A percentile compares a stretch with the other conserved stretches of the same genome.
Evolutionary conservation across 2,329 filamentous ascomycete genomes (phyloP).

Genomic region (Zymoseptoria pseudotritici): DNA sequence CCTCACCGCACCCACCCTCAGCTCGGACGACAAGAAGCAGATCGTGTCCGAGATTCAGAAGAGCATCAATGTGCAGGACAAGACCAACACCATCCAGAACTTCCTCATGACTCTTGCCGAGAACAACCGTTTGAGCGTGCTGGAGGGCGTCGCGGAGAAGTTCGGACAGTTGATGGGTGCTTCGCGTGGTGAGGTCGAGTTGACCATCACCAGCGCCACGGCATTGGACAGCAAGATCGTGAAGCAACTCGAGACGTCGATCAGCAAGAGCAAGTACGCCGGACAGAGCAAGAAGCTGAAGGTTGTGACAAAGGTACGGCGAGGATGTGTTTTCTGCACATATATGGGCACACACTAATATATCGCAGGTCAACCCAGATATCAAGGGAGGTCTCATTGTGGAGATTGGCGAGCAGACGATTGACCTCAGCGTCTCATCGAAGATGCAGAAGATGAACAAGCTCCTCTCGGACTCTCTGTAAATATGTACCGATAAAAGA

Average conservation of each 20-base stretch:
- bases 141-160: slow-evolving; percentile 78
- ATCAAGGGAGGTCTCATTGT: slow-evolving; percentile 90
- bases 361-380: slow-evolving; percentile 74
- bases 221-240: slow-evolving; percentile 82
- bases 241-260: slow-evolving; percentile 74
- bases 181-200: slow-evolving; percentile 84
- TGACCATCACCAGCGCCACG: slow-evolving; percentile 84
- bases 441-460: slow-evolving; percentile 99
- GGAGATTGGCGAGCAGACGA: slow-evolving; percentile 94
- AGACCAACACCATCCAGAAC: slow-evolving; percentile 81
- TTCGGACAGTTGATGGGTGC: slow-evolving; percentile 83
- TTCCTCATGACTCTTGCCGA: slow-evolving; percentile 84
- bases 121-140: slow-evolving; percentile 86
- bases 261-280: slow-evolving; percentile 83
- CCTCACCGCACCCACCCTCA: slow-evolving; percentile 74
- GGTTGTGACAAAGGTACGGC: slow-evolving; percentile 69
- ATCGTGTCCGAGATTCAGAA: slow-evolving; percentile 86
- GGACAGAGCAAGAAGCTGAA: slow-evolving; percentile 95
- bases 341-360: slow-evolving; percentile 3
- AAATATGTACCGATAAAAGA: slow-evolving; percentile 46
- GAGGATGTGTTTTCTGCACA: neutral
- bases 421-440: slow-evolving; percentile 90
- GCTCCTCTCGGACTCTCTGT: slow-evolving; percentile 92
- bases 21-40: slow-evolving; percentile 68
- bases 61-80: slow-evolving; percentile 61